Evolutionary conservation across 352 stramenopile genomes (phyloP), one percentile per base, ranked within the genome.

Genomic region (Bremia lactucae): DNA sequence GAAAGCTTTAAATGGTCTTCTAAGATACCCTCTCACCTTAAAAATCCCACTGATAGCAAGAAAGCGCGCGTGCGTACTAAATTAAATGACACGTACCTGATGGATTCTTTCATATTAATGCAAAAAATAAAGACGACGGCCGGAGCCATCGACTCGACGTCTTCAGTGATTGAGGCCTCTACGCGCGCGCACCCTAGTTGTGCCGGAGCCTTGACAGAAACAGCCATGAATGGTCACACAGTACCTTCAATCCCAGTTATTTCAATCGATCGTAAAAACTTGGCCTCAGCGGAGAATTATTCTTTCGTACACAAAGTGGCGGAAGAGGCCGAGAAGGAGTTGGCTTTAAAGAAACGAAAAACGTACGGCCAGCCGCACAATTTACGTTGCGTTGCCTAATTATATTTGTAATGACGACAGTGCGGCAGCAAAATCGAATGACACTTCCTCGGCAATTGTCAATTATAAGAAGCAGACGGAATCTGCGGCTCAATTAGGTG

Each of bases 61-160:
- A 85, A 83, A 42, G 61, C 82, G 7, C 69, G 71, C 26, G 71
- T 88, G 43, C 55, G 62, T 35, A 75, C 76, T 16, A 87, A 87
- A 38, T 55, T 87, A 18, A 65, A 66, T 29, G 68, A 62, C 11
- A 62, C 53, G 9, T 88, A 85, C 36, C 28, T 64, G 11, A 10
- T 80, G 42, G 45, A 83, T 20, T 50, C 83, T 11, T 69, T 73
- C 4, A 59, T 74, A 36, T 68, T 72, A 34, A 55, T 88, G 11
- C 49, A 84, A 1, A 58, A 71, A 20, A 52, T 62, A 10, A 59
- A 62, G 36, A 38, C 46, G 18, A 42, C 49, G 3, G 19, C 38
- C 29, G 28, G 19, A 18, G 35, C 20, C 21, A 26, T 46, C 3
- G 39, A 48, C 10, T 34, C 39, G n/a, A 28, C 31, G 8, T 31